Base-by-base conservation (phyloP, 345 rosid species). In the Pugionium cornutum region DNA sequence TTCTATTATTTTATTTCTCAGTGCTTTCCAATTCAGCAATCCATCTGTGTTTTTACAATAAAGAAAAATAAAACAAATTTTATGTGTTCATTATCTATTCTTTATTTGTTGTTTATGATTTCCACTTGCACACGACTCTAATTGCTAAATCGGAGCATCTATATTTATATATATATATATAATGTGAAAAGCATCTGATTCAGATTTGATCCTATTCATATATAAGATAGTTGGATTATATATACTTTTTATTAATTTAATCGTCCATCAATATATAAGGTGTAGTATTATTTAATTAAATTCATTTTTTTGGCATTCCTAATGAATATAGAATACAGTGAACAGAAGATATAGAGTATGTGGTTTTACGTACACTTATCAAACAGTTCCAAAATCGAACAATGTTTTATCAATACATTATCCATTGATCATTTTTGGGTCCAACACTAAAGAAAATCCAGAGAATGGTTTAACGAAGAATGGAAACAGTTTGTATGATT, bases 161-260 rank as follows among this genome's bases (percentile, higher is more conserved):
- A 4, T 18, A 18, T 18, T 18, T 18, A 18, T 18, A 18, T 18
- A 18, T 18, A 18, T 18, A 18, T 18, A 18, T 18, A 18, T 57
- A 66, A 67, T 73, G 76, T 66, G 76, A 73, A 73, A 73, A 26
- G 76, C 72, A 73, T 73, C 76, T 59, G 66, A 58, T 72, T 35
- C 71, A 65, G 9, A 5, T 65, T 58, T 44, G 61, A 58, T 65
- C 55, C 71, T 29, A 43, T 58, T 72, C 76, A 58, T 50, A 56
- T 64, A 44, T 51, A 33, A 35, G 35, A 27, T 51, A 58, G 71
- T 58, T 58, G 76, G 61, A 51, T 72, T 65, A 0, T 25, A 72
- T 65, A 0, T 25, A 72, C 76, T 72, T 11, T 72, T 71, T 65
- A 1, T 43, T 72, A 50, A 58, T 65, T 48, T 64, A 64, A 55